Evolutionary conservation across 2,329 filamentous ascomycete species (phyloP).

Genomic region (Thielaviopsis populi): DNA sequence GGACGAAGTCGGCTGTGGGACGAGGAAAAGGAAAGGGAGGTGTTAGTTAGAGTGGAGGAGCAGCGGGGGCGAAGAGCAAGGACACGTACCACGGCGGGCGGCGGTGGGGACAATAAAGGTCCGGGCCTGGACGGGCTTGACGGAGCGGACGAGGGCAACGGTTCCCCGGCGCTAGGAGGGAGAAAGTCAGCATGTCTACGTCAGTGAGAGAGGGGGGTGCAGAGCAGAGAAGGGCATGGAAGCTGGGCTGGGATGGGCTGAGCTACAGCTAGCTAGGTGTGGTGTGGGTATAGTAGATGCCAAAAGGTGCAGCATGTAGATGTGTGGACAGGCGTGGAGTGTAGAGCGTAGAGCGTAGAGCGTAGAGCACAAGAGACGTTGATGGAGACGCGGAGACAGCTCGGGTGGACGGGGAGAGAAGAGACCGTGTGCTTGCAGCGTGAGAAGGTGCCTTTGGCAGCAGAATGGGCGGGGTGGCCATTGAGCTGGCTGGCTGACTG

Average conservation of each 20-base stretch:
- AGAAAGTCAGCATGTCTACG: conserved; percentile 2
- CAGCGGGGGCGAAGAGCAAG: background rate
- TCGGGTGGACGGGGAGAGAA: too few relatives aligned
- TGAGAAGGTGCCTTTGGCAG: too few relatives aligned
- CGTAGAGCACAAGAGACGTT: too few relatives aligned
- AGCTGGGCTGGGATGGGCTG: too few relatives aligned
- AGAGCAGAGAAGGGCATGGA: background rate
- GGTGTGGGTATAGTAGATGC: background rate
- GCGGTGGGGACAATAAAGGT: conserved; percentile 46
- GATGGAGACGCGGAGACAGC: too few relatives aligned
- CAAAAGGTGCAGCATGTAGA: too few relatives aligned
- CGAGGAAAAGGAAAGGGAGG: conserved; percentile 1
- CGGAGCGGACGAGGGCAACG: conserved; percentile 21
- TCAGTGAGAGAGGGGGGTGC: background rate
- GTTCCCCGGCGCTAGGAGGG: conserved; percentile 11
- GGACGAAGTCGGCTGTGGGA: conserved; percentile 78
- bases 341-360: too few relatives aligned
- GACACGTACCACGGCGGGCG: conserved; percentile 44
- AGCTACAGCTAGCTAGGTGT: too few relatives aligned
- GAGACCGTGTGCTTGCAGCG: too few relatives aligned
- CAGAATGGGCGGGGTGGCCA: too few relatives aligned
- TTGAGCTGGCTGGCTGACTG: too few relatives aligned
- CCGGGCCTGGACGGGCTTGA: conserved; percentile 37
- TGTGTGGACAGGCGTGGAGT: too few relatives aligned
- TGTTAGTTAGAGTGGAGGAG: conserved; percentile 12